Percentiles rank a stretch among this genome's conserved stretches.
phyloP scores from a whole-genome alignment of 2,329 filamentous ascomycete species.

The Phialocephala sp. region DNA sequence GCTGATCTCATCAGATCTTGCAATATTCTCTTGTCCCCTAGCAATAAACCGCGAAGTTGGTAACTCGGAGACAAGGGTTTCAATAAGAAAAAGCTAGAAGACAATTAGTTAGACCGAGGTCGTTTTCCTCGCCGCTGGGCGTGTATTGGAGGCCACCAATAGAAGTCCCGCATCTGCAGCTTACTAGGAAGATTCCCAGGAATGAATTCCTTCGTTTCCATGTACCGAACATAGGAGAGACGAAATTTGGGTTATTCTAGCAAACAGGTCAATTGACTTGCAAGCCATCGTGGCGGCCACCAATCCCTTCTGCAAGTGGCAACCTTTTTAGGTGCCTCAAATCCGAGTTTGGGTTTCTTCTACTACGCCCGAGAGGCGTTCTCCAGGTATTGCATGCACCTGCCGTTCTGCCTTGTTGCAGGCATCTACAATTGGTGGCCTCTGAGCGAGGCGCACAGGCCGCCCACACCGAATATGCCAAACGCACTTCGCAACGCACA shows the following conservation, averaged over 20 bases:
- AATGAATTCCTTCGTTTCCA: background rate
- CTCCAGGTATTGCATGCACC: background rate
- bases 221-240: background rate
- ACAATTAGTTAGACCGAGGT: too few relatives aligned
- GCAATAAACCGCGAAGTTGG: too few relatives aligned
- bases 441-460: background rate
- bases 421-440: slow-evolving; percentile 7
- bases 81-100: too few relatives aligned
- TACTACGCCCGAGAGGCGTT: background rate
- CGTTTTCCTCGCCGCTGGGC: too few relatives aligned
- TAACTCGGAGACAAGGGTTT: too few relatives aligned
- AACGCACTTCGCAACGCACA: too few relatives aligned
- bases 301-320: background rate
- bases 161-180: background rate
- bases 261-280: background rate
- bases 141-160: background rate
- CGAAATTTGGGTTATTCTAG: background rate
- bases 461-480: background rate
- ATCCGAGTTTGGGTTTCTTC: background rate
- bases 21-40: too few relatives aligned
- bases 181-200: background rate
- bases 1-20: too few relatives aligned
- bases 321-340: background rate
- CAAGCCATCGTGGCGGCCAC: background rate
- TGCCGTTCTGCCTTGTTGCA: background rate